A percentile compares a stretch with the other conserved stretches of the same genome.
Conservation (phyloP, 495 filamentous ascomycete species). For the Penicillium mononematosum region DNA sequence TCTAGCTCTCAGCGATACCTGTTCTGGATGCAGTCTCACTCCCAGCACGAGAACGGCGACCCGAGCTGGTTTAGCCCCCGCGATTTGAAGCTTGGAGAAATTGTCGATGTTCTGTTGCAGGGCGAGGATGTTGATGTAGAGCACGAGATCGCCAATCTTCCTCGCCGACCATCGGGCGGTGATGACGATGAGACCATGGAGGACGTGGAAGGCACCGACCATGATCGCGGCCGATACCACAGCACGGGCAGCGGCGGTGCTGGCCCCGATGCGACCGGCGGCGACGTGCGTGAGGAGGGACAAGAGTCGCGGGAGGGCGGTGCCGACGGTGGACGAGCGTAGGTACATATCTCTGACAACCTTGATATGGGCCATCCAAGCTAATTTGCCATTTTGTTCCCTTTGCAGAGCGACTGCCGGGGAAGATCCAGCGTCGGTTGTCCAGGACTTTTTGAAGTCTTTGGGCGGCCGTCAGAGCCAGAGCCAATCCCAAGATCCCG, state of each 20-base stretch:
- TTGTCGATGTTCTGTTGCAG: slow-evolving; percentile 78
- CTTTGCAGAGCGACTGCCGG: slow-evolving; percentile 37
- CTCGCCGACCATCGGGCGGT: slow-evolving; percentile 47
- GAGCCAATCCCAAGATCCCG: slow-evolving; percentile 48
- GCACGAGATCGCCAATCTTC: slow-evolving; percentile 66
- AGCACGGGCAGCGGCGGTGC: slow-evolving; percentile 71
- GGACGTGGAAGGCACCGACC: slow-evolving; percentile 66
- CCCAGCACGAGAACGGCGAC: slow-evolving; percentile 71
- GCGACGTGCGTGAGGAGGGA: slow-evolving; percentile 87
- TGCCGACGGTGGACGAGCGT: slow-evolving; percentile 97
- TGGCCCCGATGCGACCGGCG: slow-evolving; percentile 80
- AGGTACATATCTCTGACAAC: slow-evolving; percentile 68
- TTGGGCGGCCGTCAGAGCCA: slow-evolving; percentile 59
- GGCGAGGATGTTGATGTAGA: slow-evolving; percentile 88
- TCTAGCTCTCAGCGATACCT: slow-evolving; percentile 90
- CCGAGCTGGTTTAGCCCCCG: slow-evolving; percentile 74
- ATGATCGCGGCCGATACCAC: slow-evolving; percentile 56
- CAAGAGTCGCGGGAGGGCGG: slow-evolving; percentile 84
- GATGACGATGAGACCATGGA: slow-evolving; percentile 75
- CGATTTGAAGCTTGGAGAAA: slow-evolving; percentile 76
- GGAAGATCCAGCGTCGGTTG: slow-evolving; percentile 61
- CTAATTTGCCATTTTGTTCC: slow-evolving; percentile 5
- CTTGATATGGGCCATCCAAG: slow-evolving; percentile 5
- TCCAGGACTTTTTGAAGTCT: slow-evolving; percentile 86
- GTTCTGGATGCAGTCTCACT: slow-evolving; percentile 93